phyloP scores from a whole-genome alignment of 1,284 basidiomycete genomes.

The Cryptococcus sp. region DNA sequence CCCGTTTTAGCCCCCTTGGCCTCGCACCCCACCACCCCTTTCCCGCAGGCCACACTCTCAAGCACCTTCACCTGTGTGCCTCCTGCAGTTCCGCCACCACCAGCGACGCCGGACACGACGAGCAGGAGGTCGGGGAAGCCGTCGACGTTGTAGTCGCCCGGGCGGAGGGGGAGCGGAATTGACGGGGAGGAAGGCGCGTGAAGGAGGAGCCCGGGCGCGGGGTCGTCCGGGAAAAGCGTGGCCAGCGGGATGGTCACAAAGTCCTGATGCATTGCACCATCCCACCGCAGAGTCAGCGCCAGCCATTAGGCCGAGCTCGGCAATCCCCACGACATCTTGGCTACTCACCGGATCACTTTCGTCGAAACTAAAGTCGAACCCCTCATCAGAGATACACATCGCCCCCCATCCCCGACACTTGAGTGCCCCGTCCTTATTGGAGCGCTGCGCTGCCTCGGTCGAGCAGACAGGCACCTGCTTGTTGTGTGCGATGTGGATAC shows the following conservation, averaged over 20 bases:
- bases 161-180: conserved; percentile 71
- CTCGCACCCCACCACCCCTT: conserved; percentile 37
- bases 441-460: conserved; percentile 20
- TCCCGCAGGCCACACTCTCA: conserved; percentile 67
- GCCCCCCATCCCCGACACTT: conserved; percentile 72
- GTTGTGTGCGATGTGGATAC: conserved; percentile 91
- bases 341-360: conserved; percentile 59
- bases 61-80: conserved; percentile 60
- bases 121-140: conserved; percentile 89
- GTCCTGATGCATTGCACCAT: background rate
- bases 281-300: background rate
- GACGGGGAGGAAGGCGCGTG: conserved; percentile 55
- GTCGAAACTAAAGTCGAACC: conserved; percentile 73
- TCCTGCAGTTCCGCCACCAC: conserved; percentile 53
- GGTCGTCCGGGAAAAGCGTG: conserved; percentile 57
- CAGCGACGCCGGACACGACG: conserved; percentile 54
- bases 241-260: conserved; percentile 61
- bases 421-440: conserved; percentile 17
- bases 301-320: too few species aligned
- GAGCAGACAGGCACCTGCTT: conserved; percentile 79
- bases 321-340: background rate
- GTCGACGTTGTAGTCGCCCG: conserved; percentile 90
- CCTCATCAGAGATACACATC: conserved; percentile 75
- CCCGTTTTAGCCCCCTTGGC: conserved; percentile 46
- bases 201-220: conserved; percentile 59